Conservation (phyloP, 2,329 filamentous ascomycete genomes). For the Cytospora chrysosperma region DNA sequence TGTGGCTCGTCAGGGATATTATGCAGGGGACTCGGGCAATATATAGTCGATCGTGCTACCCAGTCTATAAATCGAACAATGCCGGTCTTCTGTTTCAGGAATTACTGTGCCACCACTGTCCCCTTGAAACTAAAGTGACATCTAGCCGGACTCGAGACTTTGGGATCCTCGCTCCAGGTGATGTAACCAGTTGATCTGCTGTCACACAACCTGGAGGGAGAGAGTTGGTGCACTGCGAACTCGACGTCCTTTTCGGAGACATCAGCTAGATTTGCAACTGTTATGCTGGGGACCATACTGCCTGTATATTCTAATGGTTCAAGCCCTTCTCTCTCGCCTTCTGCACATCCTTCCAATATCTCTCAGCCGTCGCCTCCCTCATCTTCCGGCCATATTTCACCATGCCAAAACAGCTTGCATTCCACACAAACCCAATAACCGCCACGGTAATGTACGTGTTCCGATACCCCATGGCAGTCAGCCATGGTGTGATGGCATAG, state of each 20-base stretch:
- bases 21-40: background rate
- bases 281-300: background rate
- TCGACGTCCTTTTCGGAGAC: too few species aligned
- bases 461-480: conserved; percentile 37
- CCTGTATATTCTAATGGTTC: background rate
- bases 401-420: conserved; percentile 44
- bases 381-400: conserved; percentile 41
- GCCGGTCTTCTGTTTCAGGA: background rate
- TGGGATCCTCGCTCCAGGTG: too few species aligned
- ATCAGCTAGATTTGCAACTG: too few species aligned
- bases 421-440: conserved; percentile 37
- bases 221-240: too few species aligned
- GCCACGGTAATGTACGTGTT: conserved; percentile 39
- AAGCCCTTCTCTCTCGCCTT: conserved; percentile 11
- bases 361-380: conserved; percentile 5
- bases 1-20: background rate
- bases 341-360: conserved; percentile 16
- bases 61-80: background rate
- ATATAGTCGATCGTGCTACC: background rate
- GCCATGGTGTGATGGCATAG: conserved; percentile 36
- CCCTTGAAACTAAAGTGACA: too few species aligned
- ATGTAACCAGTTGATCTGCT: too few species aligned
- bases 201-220: too few species aligned
- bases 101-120: too few species aligned
- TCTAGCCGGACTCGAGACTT: too few species aligned